These are phyloP conservation scores for Xylariomycetidae sp. DNA, from an alignment of 2,329 filamentous ascomycete species.

Conservation along the genomic window DNA sequence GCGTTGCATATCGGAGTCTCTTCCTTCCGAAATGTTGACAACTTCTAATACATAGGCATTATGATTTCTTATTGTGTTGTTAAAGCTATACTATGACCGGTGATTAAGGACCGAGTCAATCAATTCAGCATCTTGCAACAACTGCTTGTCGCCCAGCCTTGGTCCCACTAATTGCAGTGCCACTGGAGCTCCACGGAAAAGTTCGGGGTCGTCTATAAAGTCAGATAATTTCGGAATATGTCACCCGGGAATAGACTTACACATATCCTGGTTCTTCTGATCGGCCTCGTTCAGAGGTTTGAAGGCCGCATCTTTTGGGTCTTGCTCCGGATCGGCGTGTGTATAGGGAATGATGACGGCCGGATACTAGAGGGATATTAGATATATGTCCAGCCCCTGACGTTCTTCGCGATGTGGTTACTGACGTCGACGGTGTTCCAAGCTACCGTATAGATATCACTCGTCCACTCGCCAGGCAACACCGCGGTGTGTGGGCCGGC, in stretches of 20 bases:
- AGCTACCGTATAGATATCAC: constrained; percentile 29
- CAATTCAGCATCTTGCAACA: constrained; percentile 25
- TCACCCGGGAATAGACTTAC: constrained; percentile 16
- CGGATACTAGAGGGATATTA: constrained; percentile 21
- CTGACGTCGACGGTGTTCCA: constrained; percentile 32
- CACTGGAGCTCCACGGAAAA: constrained; percentile 29
- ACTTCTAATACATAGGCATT: too few species aligned
- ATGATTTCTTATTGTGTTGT: too few species aligned
- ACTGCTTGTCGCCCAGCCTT: constrained; percentile 26
- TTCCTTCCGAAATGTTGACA: too few species aligned
- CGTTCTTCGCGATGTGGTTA: too few species aligned
- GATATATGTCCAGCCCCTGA: too few species aligned
- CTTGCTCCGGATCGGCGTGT: constrained; percentile 23
- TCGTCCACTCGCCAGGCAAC: constrained; percentile 27
- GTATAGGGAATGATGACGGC: constrained; percentile 28
- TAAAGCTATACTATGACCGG: too few species aligned
- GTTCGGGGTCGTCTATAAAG: constrained; percentile 26
- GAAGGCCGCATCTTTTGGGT: constrained; percentile 22
- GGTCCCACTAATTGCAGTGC: constrained; percentile 28
- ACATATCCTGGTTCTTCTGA: constrained; percentile 23
- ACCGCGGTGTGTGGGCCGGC: constrained; percentile 28
- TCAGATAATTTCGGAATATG: constrained; percentile 8
- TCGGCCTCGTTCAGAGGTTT: constrained; percentile 20
- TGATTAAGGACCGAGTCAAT: constrained; percentile 25
- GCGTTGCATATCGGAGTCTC: too few species aligned